Evolutionary conservation across 164 flowering plant species (phyloP), one percentile per base, ranked within the genome.

Genomic region (Magnolia changhungtana): DNA sequence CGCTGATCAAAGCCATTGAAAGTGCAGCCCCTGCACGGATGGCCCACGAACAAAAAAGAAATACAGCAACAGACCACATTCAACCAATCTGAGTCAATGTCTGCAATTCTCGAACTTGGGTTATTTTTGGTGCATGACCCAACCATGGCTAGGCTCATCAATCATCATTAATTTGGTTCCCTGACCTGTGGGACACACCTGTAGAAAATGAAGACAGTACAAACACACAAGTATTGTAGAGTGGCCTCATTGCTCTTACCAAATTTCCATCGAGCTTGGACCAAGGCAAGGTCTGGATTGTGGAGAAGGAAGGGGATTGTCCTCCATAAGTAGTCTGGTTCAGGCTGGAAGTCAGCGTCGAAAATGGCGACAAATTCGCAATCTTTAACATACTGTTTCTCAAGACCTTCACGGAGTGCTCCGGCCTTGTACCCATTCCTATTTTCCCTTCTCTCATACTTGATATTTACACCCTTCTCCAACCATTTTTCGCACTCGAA

Each of bases 311-410:
- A 89, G 0, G 92, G 95, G 37, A 91, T 77, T 14, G 90, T 85
- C 70, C 87, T 78, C 85, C 81, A 80, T 1, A 91, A 86, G 66
- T 80, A 89, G 71, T 91, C 89, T 11, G 78, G 20, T 6, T 91
- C 90, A 0, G 92, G 95, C 76, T 91, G 95, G 76, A 89, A 91
- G 73, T 91, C 92, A 0, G 95, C 92, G 50, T 91, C 92, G 23
- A 91, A 89, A 52, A 89, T 89, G 21, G 75, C 86, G 1, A 88
- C 95, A 50, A 74, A 88, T 63, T 91, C 89, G 20, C 92, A 91
- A 31, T 87, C 84, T 31, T 81, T 76, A 10, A 89, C 89, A 63
- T 91, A 91, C 9, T 73, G 59, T 63, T 83, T 79, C 78, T 86
- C 72, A 14, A 89, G 73, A 3, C 91, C 92, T 59, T 87, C 91